Evolutionary conservation across 2,329 filamentous ascomycete species (phyloP), one percentile per base, ranked within the genome.

Genomic region (Sporothrix sp.): DNA sequence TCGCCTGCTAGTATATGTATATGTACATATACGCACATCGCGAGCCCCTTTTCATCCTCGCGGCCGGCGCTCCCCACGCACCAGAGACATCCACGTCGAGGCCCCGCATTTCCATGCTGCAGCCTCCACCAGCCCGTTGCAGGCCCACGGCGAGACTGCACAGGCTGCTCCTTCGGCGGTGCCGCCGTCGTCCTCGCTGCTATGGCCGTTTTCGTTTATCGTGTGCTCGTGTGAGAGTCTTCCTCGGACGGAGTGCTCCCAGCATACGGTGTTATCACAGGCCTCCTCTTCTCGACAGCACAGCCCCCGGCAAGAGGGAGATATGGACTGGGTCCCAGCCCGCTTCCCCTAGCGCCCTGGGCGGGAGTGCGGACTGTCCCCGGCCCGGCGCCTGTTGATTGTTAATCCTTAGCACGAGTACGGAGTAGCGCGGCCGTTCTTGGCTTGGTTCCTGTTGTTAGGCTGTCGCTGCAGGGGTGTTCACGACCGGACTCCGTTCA

Each of bases 281-380:
- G n/a, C n/a, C n/a, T n/a, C n/a, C n/a, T n/a, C n/a, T n/a, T n/a
- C n/a, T n/a, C n/a, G n/a, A n/a, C n/a, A n/a, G n/a, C n/a, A n/a
- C n/a, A n/a, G n/a, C n/a, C n/a, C 25, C 25, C 25, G 25, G 25
- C 25, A 28, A 28, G 18, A 35, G 33, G 18, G 30, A 35, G 27
- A 11, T n/a, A 18, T 25, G 23, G 14, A 20, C 28, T 45, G 43
- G 23, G 6, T 27, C 45, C 46, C 35, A 48, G 32, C 25, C 44
- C 45, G 25, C 35, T 38, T 38, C 45, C 45, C 46, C 46, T 42
- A 49, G 46, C 37, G 46, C 37, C 46, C 18, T 49, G 27, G 10
- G 27, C 46, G 36, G 46, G 27, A 48, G 37, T 16, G 46, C 46
- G 37, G 36, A 35, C 46, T 40, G 30, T 35, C 27, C 20, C 46